Evolutionary conservation across 2,329 filamentous ascomycete genomes (phyloP).

Genomic region (Phialophora chinensis): DNA sequence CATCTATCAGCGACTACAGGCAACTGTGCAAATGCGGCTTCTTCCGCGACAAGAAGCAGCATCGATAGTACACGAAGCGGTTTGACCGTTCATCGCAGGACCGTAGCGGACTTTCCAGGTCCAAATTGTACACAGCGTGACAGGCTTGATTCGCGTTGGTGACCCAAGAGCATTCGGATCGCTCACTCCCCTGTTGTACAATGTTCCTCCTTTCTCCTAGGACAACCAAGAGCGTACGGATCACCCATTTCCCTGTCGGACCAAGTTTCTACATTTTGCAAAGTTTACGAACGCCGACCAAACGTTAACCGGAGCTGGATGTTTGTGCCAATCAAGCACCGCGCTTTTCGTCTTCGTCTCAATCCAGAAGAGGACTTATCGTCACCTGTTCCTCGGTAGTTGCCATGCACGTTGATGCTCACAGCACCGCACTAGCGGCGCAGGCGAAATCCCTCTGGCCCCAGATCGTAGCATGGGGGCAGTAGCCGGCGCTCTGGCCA

Average conservation of each 20-base stretch:
- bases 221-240: neutral
- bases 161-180: neutral
- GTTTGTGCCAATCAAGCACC: neutral
- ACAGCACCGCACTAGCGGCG: neutral
- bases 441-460: conserved; percentile 2
- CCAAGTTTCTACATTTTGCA: neutral
- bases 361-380: neutral
- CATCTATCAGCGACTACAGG: neutral
- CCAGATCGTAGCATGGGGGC: neutral
- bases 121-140: neutral
- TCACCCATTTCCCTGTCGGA: neutral
- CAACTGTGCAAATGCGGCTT: neutral
- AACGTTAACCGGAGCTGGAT: neutral
- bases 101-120: no score
- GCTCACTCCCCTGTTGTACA: neutral
- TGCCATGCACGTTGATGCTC: conserved; percentile 19
- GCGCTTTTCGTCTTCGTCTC: neutral
- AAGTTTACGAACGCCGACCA: neutral
- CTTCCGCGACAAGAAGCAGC: neutral
- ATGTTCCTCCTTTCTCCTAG: neutral
- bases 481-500: neutral
- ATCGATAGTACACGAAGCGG: neutral
- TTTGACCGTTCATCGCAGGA: neutral
- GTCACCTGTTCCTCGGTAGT: conserved; percentile 21
- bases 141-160: neutral